Evolutionary conservation across 495 filamentous ascomycete genomes (phyloP), one percentile per base, ranked within the genome.

Genomic region (Platismatia glauca): DNA sequence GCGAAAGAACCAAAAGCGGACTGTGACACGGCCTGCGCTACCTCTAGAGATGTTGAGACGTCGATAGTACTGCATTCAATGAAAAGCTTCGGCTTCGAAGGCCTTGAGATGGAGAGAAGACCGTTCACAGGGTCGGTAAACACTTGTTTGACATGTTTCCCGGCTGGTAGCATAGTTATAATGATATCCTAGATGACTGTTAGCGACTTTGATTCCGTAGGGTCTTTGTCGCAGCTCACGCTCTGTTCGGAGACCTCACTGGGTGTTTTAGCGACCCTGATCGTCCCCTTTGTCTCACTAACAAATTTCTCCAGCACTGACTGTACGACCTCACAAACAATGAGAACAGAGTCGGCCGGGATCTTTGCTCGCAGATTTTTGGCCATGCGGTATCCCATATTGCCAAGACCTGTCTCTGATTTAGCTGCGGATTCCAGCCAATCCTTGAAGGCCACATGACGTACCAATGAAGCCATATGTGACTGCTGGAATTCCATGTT

Each of bases 381-480:
- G 13, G 56, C 56, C 56, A 58, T 58, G 1, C 56, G 34, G 35
- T 58, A 38, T 22, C 56, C 56, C 56, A 58, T 58, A 24, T 58
- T 35, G 18, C 56, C 56, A 18, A 39, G 56, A 13, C 56, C 56
- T 58, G n/a, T 38, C 43, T 6, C 22, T 0, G 2, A 18, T 9
- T 58, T 27, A 58, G 56, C 56, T 24, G 1, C 16, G 37, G 20
- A 12, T 8, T 12, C 16, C n/a, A 38, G n/a, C n/a, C n/a, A n/a
- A n/a, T n/a, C n/a, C n/a, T 22, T 7, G 7, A 15, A 34, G 6
- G 31, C 5, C 18, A 43, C 43, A 5, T 27, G 20, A 18, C 15
- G 12, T 43, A 58, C 56, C 56, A 24, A 58, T 58, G 37, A 58
- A 58, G 33, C 56, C 56, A 58, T 58, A 58, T 4, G 56, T 41